A percentile compares a stretch with the other conserved stretches of the same genome.
These are phyloP conservation scores for Phytophthora capsici DNA, from an alignment of 352 stramenopile genomes.

Conservation along the genomic window DNA sequence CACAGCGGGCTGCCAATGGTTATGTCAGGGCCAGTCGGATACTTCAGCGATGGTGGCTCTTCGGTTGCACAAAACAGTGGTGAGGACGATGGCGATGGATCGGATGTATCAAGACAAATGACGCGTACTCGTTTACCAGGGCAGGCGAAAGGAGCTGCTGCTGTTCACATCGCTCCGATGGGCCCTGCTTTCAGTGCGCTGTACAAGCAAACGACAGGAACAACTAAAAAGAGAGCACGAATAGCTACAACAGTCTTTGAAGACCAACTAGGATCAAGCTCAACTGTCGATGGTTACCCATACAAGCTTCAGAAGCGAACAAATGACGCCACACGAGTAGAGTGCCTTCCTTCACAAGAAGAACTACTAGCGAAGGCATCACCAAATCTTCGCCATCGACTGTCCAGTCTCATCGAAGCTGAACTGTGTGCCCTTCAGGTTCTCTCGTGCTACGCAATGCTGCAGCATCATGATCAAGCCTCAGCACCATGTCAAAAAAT, in stretches of 20 bases:
- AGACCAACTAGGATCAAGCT: conserved; percentile 6
- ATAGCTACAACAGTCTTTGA: conserved; percentile 16
- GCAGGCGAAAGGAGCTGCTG: conserved; percentile 28
- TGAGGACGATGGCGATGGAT: conserved; percentile 51
- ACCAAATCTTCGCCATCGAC: conserved; percentile 66
- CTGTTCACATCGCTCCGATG: conserved; percentile 30
- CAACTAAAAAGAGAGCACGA: conserved; percentile 46
- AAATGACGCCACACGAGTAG: conserved; percentile 35
- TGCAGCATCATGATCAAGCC: conserved; percentile 56
- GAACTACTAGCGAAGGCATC: conserved; percentile 78
- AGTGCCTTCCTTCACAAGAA: conserved; percentile 71
- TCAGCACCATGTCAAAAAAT: conserved; percentile 32
- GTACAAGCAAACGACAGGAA: conserved; percentile 20
- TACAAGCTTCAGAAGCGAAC: conserved; percentile 36
- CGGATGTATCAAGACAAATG: conserved; percentile 22
- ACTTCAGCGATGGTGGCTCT: conserved; percentile 73
- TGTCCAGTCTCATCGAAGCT: conserved; percentile 79
- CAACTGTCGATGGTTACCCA: conserved; percentile 11
- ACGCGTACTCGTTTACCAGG: background rate
- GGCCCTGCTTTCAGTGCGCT: conserved; percentile 14
- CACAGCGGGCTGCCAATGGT: conserved; percentile 37
- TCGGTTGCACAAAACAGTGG: conserved; percentile 64
- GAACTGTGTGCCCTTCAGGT: conserved; percentile 85
- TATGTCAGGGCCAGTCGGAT: conserved; percentile 35
- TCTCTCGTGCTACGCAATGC: conserved; percentile 74